These are phyloP conservation scores for Geranomyces michiganensis DNA, from an alignment of 192 early-diverging fungal species.

Conservation along the genomic window DNA sequence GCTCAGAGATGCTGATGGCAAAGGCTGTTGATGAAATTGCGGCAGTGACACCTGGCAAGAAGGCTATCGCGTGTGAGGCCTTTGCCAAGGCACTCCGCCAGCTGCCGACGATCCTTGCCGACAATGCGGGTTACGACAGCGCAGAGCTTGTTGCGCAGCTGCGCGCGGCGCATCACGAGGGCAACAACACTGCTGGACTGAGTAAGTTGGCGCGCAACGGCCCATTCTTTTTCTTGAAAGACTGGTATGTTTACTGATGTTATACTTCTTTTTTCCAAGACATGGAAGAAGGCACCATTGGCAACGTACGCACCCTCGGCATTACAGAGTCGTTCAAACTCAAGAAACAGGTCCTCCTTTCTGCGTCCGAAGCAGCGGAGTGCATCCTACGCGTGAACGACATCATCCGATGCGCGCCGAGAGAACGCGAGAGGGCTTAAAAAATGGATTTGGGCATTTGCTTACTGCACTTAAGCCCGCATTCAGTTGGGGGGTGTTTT, in stretches of 20 bases:
- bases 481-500: no score
- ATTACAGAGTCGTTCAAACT: constrained; percentile 98
- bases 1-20: constrained; percentile 96
- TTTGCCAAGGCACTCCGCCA: constrained; percentile 94
- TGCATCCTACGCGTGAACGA: constrained; percentile 98
- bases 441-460: no score
- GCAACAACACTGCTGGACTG: constrained; percentile 73
- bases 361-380: constrained; percentile 94
- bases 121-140: constrained; percentile 96
- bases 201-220: constrained; percentile 38
- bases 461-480: no score
- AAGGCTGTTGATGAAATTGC: constrained; percentile 95
- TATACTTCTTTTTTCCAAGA: constrained; percentile 44
- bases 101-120: constrained; percentile 96
- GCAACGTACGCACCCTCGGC: constrained; percentile 80
- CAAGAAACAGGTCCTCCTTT: constrained; percentile 88
- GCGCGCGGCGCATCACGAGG: constrained; percentile 91
- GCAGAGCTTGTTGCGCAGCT: constrained; percentile 90
- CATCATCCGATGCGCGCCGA: constrained; percentile 85
- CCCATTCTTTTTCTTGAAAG: background rate
- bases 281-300: constrained; percentile 80
- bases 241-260: background rate
- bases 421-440: constrained; percentile 27
- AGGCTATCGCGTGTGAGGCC: constrained; percentile 91
- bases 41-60: constrained; percentile 88